A percentile compares a stretch with the other conserved stretches of the same genome.
These are phyloP conservation scores for Stylosanthes scabra DNA, from an alignment of 331 rosid genomes.

Conservation along the genomic window DNA sequence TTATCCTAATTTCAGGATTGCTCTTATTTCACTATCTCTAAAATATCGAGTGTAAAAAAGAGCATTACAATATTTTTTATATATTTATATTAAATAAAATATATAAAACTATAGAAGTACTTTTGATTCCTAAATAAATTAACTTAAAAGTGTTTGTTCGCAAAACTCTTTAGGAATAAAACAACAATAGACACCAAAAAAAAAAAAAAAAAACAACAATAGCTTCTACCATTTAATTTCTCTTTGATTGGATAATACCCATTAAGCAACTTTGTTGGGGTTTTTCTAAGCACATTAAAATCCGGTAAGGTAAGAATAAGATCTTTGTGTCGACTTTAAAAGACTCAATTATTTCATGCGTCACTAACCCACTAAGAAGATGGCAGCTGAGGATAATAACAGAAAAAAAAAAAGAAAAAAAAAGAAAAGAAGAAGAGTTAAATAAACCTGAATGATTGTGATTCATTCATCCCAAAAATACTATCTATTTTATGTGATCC, in stretches of 20 bases:
- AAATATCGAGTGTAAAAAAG: too few species aligned
- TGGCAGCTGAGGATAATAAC: background rate
- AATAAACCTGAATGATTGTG: background rate
- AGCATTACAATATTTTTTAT: too few species aligned
- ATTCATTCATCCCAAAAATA: background rate
- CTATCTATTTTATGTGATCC: background rate
- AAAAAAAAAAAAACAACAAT: too few species aligned
- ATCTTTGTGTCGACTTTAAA: background rate
- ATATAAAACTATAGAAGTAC: too few species aligned
- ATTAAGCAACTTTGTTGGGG: background rate
- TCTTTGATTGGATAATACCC: slow-evolving; percentile 6
- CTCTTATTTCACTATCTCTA: too few species aligned
- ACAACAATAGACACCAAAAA: too few species aligned
- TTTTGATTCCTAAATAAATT: too few species aligned
- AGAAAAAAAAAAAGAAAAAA: slow-evolving; percentile 1
- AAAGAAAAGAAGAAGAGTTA: background rate
- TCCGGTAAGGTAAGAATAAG: background rate
- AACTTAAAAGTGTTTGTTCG: too few species aligned
- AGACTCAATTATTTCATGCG: background rate
- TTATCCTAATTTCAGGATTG: background rate
- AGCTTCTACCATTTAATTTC: background rate
- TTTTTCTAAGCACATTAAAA: background rate
- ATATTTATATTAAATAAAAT: too few species aligned
- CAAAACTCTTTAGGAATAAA: too few species aligned
- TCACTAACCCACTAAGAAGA: slow-evolving; percentile 5